phyloP scores from a whole-genome alignment of 345 rosid species.

The Lumnitzera littorea region DNA sequence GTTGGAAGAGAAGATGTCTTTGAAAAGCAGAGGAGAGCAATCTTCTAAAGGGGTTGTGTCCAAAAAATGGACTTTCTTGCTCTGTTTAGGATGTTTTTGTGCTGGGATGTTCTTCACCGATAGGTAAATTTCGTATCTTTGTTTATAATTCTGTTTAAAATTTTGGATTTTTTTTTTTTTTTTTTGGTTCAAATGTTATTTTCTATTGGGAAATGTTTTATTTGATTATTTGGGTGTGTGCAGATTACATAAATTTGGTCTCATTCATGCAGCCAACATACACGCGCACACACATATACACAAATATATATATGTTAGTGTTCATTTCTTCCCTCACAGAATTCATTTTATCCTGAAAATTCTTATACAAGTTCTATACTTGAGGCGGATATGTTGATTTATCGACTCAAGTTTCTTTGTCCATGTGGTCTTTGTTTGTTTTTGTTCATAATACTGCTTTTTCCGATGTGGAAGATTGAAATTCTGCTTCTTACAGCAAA shows the following conservation, averaged over 20 bases:
- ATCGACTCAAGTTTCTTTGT: too few relatives aligned
- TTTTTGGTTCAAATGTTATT: not conserved
- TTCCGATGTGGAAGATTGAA: too few relatives aligned
- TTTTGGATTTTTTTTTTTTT: not conserved
- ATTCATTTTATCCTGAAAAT: not conserved
- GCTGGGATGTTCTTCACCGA: slow-evolving; percentile 79
- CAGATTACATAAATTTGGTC: not conserved
- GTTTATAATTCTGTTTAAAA: not conserved
- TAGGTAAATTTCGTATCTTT: slow-evolving; percentile 34
- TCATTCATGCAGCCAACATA: not conserved
- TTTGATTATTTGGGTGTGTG: not conserved
- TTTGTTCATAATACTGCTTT: too few relatives aligned
- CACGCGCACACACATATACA: not conserved
- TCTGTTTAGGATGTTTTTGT: slow-evolving; percentile 75
- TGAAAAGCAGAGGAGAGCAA: slow-evolving; percentile 64
- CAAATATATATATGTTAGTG: too few relatives aligned
- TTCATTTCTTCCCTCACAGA: not conserved
- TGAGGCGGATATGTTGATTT: too few relatives aligned
- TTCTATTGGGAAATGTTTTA: not conserved
- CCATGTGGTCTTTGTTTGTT: too few relatives aligned
- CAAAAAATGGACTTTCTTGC: slow-evolving; percentile 62
- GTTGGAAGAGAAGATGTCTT: slow-evolving; percentile 31
- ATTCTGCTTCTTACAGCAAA: too few relatives aligned
- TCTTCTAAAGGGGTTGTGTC: slow-evolving; percentile 43
- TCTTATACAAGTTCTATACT: not conserved